Base-by-base conservation (phyloP, 139 green algal species). In the Helicosporidium sp. region DNA sequence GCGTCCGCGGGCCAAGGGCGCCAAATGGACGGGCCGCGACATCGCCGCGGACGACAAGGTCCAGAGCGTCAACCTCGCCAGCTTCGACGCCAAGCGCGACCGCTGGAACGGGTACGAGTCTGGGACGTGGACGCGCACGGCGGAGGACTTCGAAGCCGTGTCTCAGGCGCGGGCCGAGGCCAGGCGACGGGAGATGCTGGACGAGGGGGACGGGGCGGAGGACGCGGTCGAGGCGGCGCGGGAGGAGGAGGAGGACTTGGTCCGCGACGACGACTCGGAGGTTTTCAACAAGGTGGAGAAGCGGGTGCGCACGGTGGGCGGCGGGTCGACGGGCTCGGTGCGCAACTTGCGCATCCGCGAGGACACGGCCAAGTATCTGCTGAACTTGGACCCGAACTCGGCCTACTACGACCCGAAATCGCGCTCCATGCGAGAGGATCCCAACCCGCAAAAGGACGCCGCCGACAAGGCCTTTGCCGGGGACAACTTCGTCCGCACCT, bases 371-470 rank as follows among this genome's bases (percentile, higher is more conserved):
- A 99, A 99, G 70, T 99, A 97, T 62, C 75, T 99, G 49, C 70
- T 93, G 39, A 97, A 99, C 60, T 66, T 99, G 62, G 90, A 96
- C 62, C 22, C 66, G 8, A 81, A 88, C 66, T 87, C 70, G 2
- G 87, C 90, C 8, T 76, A 98, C 71, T 99, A 96, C 58, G 90
- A 97, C 72, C 90, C 90, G 47, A 99, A 99, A 69, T 86, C 80
- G 7, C 72, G 87, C 23, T 92, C 79, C 22, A 96, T 95, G 87
- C 68, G 87, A 23, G 82, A 91, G 54, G 80, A 96, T 62, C 87
- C 83, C 15, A 75, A 73, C 39, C 83, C 83, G 0, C 28, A 79
- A 19, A 63, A 68, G 41, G 62, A 65, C 41, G 31, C 76, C 8
- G 49, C 55, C 10, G 64, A 83, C 35, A 86, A 83, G 64, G 64